Conservation (phyloP, 1,139 yeast genomes). For the Geotrichum fermentans region DNA sequence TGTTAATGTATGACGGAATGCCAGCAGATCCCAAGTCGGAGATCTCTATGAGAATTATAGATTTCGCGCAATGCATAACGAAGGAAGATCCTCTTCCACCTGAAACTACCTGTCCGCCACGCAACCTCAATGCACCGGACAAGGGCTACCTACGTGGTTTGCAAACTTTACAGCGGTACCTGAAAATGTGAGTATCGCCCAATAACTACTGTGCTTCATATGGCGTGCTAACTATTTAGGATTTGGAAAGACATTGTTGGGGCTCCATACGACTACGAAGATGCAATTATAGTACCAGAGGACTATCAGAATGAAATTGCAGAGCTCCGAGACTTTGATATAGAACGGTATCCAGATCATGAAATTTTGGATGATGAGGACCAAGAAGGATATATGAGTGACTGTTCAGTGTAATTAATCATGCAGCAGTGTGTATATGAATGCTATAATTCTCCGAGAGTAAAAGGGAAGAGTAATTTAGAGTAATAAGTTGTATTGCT, state of each 20-base stretch:
- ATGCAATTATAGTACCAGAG: not conserved
- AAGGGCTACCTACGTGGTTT: slow-evolving; percentile 82
- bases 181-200: slow-evolving; percentile 34
- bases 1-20: slow-evolving; percentile 83
- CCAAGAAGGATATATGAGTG: slow-evolving; percentile 9
- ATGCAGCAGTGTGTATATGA: too few relatives aligned
- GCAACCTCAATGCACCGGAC: slow-evolving; percentile 60
- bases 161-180: slow-evolving; percentile 58
- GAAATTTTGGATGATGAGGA: slow-evolving; percentile 2
- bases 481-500: too few relatives aligned
- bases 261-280: slow-evolving; percentile 2
- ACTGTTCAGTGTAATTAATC: slow-evolving; percentile 19
- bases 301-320: not conserved
- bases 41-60: slow-evolving; percentile 70
- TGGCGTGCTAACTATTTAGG: slow-evolving; percentile 14
- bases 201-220: not conserved
- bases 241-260: slow-evolving; percentile 31
- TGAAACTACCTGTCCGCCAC: slow-evolving; percentile 61
- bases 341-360: slow-evolving; percentile 8
- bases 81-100: slow-evolving; percentile 47
- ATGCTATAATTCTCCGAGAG: too few relatives aligned
- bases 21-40: slow-evolving; percentile 24
- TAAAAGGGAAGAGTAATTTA: not conserved
- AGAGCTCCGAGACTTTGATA: slow-evolving; percentile 14
- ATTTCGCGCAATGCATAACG: slow-evolving; percentile 93